phyloP scores from a whole-genome alignment of 345 rosid genomes.

The Boechera retrofracta region DNA sequence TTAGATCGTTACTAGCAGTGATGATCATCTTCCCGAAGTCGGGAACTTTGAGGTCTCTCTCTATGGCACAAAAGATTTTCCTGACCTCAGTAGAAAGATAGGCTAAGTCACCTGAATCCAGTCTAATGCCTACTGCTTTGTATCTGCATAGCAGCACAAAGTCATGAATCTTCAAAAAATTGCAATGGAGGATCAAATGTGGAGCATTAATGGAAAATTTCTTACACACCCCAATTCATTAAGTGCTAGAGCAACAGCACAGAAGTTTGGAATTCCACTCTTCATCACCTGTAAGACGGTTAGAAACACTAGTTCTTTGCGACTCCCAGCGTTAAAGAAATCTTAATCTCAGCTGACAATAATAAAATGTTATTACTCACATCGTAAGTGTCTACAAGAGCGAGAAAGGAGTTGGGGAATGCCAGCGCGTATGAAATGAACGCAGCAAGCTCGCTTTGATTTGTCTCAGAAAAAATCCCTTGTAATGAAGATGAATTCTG shows the following conservation, averaged over 20 bases:
- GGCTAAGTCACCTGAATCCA: slow-evolving; percentile 97
- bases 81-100: slow-evolving; percentile 83
- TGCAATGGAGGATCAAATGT: not conserved
- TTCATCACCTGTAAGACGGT: slow-evolving; percentile 66
- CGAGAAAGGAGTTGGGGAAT: slow-evolving; percentile 80
- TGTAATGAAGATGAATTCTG: slow-evolving; percentile 66
- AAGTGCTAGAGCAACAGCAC: slow-evolving; percentile 93
- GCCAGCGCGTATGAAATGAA: slow-evolving; percentile 93
- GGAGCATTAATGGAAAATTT: not conserved
- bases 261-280: slow-evolving; percentile 92
- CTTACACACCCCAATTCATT: slow-evolving; percentile 73
- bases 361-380: slow-evolving; percentile 51
- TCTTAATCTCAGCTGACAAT: not conserved
- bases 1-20: slow-evolving; percentile 95
- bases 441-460: slow-evolving; percentile 93
- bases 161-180: not conserved
- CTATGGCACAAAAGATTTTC: slow-evolving; percentile 65
- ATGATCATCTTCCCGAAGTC: slow-evolving; percentile 78
- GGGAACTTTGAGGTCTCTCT: slow-evolving; percentile 68
- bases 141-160: slow-evolving; percentile 58
- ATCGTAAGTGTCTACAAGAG: slow-evolving; percentile 94
- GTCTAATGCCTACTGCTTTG: slow-evolving; percentile 85
- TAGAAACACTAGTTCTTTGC: not conserved
- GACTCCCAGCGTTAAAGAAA: not conserved
- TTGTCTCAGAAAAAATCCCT: slow-evolving; percentile 78